These are phyloP conservation scores for Calycina herbarum DNA, from an alignment of 2,329 filamentous ascomycete species.

Conservation along the genomic window DNA sequence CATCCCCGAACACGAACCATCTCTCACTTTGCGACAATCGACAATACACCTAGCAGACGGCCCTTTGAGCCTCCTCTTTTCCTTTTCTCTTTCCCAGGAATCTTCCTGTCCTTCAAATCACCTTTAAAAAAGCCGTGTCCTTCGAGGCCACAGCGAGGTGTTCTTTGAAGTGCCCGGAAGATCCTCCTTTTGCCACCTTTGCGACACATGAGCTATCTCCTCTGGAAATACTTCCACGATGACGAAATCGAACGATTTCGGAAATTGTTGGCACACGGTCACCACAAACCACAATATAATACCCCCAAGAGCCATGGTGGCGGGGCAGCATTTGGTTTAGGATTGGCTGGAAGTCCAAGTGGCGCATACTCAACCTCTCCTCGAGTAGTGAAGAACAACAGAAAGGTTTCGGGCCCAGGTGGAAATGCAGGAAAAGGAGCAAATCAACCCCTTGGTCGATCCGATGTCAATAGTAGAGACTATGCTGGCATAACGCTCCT, in stretches of 20 bases:
- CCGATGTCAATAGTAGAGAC: conserved; percentile 84
- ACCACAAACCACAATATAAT: conserved; percentile 50
- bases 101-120: conserved; percentile 51
- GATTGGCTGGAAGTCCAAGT: conserved; percentile 37
- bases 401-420: conserved; percentile 53
- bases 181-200: conserved; percentile 40
- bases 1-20: neutral
- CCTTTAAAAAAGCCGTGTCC: conserved; percentile 95
- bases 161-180: conserved; percentile 34
- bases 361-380: conserved; percentile 48
- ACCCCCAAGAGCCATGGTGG: conserved; percentile 54
- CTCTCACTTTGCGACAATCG: neutral
- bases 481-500: conserved; percentile 78
- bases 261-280: conserved; percentile 76
- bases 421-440: conserved; percentile 48
- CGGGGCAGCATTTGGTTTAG: conserved; percentile 43
- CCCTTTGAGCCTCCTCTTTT: conserved; percentile 1
- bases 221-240: conserved; percentile 97
- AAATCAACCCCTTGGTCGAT: conserved; percentile 46
- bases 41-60: neutral
- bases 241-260: conserved; percentile 96
- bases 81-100: conserved; percentile 32
- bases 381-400: conserved; percentile 47
- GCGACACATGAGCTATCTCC: conserved; percentile 86
- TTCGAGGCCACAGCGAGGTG: conserved; percentile 89